Percentiles rank a stretch among this genome's conserved stretches.
These are phyloP conservation scores for Rhodosorus marinus DNA, from an alignment of 23 red algal genomes.

Conservation along the genomic window DNA sequence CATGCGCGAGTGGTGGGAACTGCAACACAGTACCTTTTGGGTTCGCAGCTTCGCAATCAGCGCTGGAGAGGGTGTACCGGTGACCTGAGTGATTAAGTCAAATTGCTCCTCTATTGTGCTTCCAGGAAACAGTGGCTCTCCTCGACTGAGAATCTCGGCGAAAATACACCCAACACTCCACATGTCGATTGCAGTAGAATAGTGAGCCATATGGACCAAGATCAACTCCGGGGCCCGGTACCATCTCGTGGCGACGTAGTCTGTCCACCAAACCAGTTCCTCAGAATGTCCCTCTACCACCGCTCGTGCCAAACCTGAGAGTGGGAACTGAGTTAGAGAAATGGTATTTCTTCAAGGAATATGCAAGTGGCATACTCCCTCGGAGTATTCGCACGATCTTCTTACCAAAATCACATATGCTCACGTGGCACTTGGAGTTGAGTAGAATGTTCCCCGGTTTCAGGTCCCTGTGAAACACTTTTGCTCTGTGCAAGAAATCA, in stretches of 20 bases:
- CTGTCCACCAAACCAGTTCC: slow-evolving; percentile 92
- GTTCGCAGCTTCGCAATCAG: slow-evolving; percentile 58
- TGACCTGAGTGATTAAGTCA: slow-evolving; percentile 40
- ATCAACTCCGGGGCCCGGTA: slow-evolving; percentile 98
- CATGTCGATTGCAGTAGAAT: slow-evolving; percentile 94
- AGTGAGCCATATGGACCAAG: slow-evolving; percentile 54
- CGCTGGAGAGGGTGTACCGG: slow-evolving; percentile 54
- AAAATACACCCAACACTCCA: slow-evolving; percentile 97
- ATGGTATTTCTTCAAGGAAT: too few species aligned
- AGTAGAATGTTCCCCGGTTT: slow-evolving; percentile 96
- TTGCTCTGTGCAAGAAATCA: slow-evolving; percentile 69
- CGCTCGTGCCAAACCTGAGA: slow-evolving; percentile 59
- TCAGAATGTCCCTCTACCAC: slow-evolving; percentile 24
- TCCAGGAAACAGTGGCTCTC: slow-evolving; percentile 82
- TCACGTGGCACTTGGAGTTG: slow-evolving; percentile 71
- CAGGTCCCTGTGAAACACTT: slow-evolving; percentile 85
- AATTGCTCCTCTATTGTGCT: slow-evolving; percentile 64
- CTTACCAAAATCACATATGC: slow-evolving; percentile 98
- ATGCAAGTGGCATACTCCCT: too few species aligned
- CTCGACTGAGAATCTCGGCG: slow-evolving; percentile 73
- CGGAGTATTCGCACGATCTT: too few species aligned
- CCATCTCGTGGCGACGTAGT: slow-evolving; percentile 99
- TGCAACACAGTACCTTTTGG: too few species aligned
- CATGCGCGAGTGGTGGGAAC: too few species aligned
- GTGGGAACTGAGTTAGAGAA: too few species aligned